Conservation (phyloP, 2,329 filamentous ascomycete species). For the Epichloe gansuensis region DNA sequence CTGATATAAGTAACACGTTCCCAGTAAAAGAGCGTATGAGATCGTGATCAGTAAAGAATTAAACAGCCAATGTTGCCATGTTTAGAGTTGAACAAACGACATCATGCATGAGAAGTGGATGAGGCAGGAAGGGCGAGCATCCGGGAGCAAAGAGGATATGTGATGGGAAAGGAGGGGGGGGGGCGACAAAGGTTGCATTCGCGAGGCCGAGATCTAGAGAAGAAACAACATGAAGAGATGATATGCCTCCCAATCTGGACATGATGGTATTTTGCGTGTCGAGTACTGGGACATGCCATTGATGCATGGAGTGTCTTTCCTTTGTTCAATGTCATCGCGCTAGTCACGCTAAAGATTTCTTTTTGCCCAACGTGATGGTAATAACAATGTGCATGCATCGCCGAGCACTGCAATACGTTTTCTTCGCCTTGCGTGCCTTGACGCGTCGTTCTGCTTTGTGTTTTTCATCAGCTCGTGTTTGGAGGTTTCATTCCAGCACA, state of each 20-base stretch:
- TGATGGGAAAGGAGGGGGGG: not conserved
- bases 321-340: not conserved
- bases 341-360: not conserved
- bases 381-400: not conserved
- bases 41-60: not conserved
- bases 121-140: not conserved
- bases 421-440: not conserved
- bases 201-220: not conserved
- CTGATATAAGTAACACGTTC: not conserved
- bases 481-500: constrained; percentile 1
- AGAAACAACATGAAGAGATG: not conserved
- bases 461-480: not conserved
- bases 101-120: not conserved
- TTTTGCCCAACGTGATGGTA: not conserved
- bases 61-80: not conserved
- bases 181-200: not conserved
- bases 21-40: not conserved
- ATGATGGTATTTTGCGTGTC: not conserved
- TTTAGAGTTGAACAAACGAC: not conserved
- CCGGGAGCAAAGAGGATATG: not conserved
- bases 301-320: not conserved
- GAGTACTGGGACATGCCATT: constrained; percentile 1
- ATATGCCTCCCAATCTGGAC: not conserved
- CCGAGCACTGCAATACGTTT: not conserved
- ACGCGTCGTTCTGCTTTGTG: not conserved